phyloP scores from a whole-genome alignment of 1,284 basidiomycete species.

The Sporisorium iseilematis-ciliati region DNA sequence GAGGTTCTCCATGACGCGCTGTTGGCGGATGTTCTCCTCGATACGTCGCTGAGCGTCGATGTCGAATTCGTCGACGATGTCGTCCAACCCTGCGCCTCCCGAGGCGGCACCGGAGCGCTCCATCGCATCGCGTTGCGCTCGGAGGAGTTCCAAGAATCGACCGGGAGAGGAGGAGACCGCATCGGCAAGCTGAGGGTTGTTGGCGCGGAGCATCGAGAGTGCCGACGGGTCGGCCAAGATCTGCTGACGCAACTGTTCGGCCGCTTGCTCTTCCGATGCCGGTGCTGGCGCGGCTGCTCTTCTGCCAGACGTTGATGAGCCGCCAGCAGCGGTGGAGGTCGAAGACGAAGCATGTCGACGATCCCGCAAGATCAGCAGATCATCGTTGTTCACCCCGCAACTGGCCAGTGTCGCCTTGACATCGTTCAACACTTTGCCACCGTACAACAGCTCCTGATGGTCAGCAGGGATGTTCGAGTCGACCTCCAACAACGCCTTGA shows the following conservation, averaged over 20 bases:
- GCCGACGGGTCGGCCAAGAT: slow-evolving; percentile 84
- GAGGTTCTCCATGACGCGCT: slow-evolving; percentile 82
- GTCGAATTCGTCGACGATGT: slow-evolving; percentile 80
- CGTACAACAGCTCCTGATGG: slow-evolving; percentile 52
- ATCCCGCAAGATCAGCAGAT: slow-evolving; percentile 56
- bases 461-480: slow-evolving; percentile 56
- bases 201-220: slow-evolving; percentile 79
- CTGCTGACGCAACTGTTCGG: slow-evolving; percentile 90
- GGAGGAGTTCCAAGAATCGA: slow-evolving; percentile 43
- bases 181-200: slow-evolving; percentile 53
- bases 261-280: slow-evolving; percentile 77
- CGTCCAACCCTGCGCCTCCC: slow-evolving; percentile 72
- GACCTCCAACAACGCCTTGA: slow-evolving; percentile 63
- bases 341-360: slow-evolving; percentile 5
- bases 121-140: slow-evolving; percentile 37
- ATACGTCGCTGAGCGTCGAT: slow-evolving; percentile 85
- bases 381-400: slow-evolving; percentile 59
- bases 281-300: background rate
- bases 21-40: slow-evolving; percentile 90
- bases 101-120: slow-evolving; percentile 72
- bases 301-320: background rate
- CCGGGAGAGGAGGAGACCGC: slow-evolving; percentile 22
- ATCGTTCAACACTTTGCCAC: slow-evolving; percentile 45
- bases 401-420: slow-evolving; percentile 46
- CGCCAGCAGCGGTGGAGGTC: background rate